Evolutionary conservation across 441 rosid species (phyloP), one percentile per base, ranked within the genome.

Genomic region (Mallotus japonicus): DNA sequence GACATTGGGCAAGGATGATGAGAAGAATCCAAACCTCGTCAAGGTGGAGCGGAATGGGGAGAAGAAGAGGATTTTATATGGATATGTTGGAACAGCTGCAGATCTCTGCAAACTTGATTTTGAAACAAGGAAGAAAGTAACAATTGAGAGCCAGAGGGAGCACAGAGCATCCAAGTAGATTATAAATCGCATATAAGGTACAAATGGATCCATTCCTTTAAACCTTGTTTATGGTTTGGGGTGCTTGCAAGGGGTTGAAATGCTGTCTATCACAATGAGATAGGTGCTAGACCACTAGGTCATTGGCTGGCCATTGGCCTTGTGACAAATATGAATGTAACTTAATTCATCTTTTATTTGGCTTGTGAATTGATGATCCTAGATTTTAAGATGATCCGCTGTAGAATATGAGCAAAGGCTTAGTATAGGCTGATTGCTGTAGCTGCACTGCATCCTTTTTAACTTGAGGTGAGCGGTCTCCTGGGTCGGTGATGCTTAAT

Each of bases 71-170:
- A 79, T 89, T 77, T 85, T 93, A 49, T 93, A 92, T 68, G 97
- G 98, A 24, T 89, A 90, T 79, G 91, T 96, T n/a, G 98, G 87
- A 67, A 87, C 89, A 12, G 90, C 86, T 70, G 75, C 83, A 62
- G 98, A 96, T 85, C 83, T 96, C 74, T 88, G 80, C 71, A 89
- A 87, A 83, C 75, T 96, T 73, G 97, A 96, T 85, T 78, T 83
- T 62, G 99, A 93, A 64, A 89, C 92, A 34, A 86, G 86, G 86
- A 96, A 86, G 89, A 93, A 85, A 79, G 88, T 86, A 67, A 73
- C 83, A 64, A 80, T 96, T 54, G 96, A 89, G 86, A 93, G 93
- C 85, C 83, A 72, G 69, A 81, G 87, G 77, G 98, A 91, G 67
- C 71, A 76, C 71, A 70, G 75, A 58, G 83, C 79, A 71, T 78